phyloP scores from a whole-genome alignment of 306 rosid genomes.

The Quercus agrifolia region DNA sequence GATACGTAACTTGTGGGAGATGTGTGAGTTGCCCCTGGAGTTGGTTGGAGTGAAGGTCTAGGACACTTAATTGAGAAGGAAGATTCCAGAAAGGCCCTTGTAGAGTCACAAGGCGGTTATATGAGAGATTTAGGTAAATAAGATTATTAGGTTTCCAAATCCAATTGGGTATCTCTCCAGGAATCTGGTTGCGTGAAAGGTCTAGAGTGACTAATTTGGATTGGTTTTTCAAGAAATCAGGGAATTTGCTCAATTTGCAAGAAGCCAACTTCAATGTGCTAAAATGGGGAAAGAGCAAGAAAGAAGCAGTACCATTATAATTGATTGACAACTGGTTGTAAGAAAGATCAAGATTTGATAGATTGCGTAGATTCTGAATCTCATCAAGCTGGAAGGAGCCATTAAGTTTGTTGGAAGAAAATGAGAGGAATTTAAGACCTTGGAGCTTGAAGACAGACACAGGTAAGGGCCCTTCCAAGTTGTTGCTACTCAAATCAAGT shows the following conservation, averaged over 20 bases:
- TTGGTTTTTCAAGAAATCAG: conserved; percentile 17
- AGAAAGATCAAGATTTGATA: conserved; percentile 16
- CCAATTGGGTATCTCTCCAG: conserved; percentile 42
- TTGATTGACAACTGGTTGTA: neutral
- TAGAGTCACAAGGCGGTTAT: conserved; percentile 9
- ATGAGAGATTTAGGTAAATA: conserved; percentile 38
- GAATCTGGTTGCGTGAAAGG: conserved; percentile 34
- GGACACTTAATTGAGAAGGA: neutral
- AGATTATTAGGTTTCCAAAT: conserved; percentile 23
- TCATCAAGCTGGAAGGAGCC: neutral
- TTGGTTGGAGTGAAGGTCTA: conserved; percentile 45
- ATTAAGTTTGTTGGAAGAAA: conserved; percentile 18
- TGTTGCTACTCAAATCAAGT: too few relatives aligned
- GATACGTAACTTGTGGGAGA: neutral
- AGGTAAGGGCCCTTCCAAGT: neutral
- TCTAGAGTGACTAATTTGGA: neutral
- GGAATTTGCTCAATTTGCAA: conserved; percentile 1
- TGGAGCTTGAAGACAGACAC: neutral
- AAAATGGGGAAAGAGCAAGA: too few relatives aligned
- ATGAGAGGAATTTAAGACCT: neutral
- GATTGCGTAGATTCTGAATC: conserved; percentile 4
- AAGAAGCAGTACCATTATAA: neutral
- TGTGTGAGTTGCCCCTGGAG: conserved; percentile 29
- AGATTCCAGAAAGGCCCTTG: neutral
- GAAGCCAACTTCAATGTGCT: conserved; percentile 4